These are phyloP conservation scores for Trametes meyenii DNA, from an alignment of 768 basidiomycete genomes.

Conservation along the genomic window DNA sequence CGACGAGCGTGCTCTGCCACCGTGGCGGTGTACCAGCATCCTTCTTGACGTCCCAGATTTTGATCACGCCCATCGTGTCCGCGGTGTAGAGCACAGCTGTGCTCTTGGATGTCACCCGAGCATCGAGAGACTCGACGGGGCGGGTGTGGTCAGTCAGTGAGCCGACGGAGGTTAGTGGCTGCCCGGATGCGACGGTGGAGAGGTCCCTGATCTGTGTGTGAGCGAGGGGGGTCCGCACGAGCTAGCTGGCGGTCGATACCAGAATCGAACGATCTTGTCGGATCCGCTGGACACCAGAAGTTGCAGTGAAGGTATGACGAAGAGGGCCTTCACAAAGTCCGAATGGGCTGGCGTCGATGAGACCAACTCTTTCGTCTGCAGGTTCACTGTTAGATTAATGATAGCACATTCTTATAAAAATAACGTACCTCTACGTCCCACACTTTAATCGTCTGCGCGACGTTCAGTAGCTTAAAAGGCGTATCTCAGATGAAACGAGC, in stretches of 20 bases:
- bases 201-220: constrained; percentile 59
- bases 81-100: constrained; percentile 71
- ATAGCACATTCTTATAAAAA: neutral
- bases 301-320: constrained; percentile 64
- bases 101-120: constrained; percentile 47
- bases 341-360: constrained; percentile 77
- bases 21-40: constrained; percentile 46
- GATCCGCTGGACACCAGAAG: constrained; percentile 87
- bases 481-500: neutral
- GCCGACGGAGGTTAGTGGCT: constrained; percentile 55
- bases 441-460: constrained; percentile 72
- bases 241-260: constrained; percentile 52
- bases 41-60: constrained; percentile 68
- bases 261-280: constrained; percentile 86
- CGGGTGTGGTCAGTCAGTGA: constrained; percentile 85
- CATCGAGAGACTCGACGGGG: constrained; percentile 80
- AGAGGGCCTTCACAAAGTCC: constrained; percentile 89
- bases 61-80: constrained; percentile 92
- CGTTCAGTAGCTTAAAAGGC: constrained; percentile 15
- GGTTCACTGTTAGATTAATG: neutral
- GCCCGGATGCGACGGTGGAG: constrained; percentile 43
- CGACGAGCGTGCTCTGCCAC: constrained; percentile 53
- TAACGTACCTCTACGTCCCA: constrained; percentile 77
- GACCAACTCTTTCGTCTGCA: constrained; percentile 69
- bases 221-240: neutral